These are phyloP conservation scores for Kodamaea leandrae DNA, from an alignment of 805 yeast species.

Conservation along the genomic window DNA sequence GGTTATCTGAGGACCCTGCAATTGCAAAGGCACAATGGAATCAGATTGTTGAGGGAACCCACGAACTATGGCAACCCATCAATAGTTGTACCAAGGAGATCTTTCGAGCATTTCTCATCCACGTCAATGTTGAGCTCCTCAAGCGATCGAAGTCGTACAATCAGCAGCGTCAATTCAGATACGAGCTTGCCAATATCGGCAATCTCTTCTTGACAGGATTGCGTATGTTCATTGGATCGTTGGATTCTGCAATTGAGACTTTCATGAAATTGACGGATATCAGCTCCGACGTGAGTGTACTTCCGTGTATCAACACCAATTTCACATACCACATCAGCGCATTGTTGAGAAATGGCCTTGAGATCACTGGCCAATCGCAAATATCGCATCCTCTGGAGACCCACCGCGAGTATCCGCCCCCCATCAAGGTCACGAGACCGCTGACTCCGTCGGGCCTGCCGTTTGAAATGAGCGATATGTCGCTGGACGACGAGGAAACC, in stretches of 20 bases:
- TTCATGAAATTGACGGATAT: conserved; percentile 62
- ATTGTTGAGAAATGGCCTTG: conserved; percentile 58
- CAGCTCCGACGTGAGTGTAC: conserved; percentile 50
- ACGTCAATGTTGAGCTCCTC: conserved; percentile 72
- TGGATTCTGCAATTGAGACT: conserved; percentile 80
- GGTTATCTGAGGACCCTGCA: conserved; percentile 48
- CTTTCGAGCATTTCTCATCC: conserved; percentile 71
- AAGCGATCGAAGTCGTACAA: conserved; percentile 51
- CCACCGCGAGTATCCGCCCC: conserved; percentile 19
- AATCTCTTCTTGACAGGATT: conserved; percentile 81
- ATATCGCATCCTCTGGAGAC: conserved; percentile 76
- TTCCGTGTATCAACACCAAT: conserved; percentile 82
- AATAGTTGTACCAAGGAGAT: conserved; percentile 65
- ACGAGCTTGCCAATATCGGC: conserved; percentile 80
- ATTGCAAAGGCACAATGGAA: conserved; percentile 74
- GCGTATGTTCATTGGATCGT: conserved; percentile 75
- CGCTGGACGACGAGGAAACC: conserved; percentile 31
- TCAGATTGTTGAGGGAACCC: conserved; percentile 74
- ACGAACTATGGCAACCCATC: conserved; percentile 61
- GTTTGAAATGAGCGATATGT: not conserved
- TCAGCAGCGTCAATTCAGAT: conserved; percentile 57
- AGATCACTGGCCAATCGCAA: conserved; percentile 88
- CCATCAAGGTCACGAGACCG: conserved; percentile 16
- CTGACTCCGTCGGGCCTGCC: conserved; percentile 2
- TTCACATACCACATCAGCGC: conserved; percentile 88